Evolutionary conservation across 2,329 filamentous ascomycete genomes (phyloP).

Genomic region (Ascochyta clinopodiicola): DNA sequence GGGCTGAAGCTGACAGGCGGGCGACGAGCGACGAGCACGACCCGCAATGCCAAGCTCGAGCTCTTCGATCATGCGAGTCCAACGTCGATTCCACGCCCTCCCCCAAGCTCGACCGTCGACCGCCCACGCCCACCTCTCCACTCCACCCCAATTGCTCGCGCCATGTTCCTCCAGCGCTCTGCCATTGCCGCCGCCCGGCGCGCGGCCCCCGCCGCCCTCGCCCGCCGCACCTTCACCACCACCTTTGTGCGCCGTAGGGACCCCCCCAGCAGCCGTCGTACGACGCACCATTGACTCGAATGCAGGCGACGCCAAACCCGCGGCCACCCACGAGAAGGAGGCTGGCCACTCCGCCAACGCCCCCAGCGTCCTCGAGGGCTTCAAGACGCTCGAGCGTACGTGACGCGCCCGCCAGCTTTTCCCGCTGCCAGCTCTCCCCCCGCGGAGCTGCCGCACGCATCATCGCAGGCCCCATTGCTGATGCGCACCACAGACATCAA

Average conservation of each 20-base stretch:
- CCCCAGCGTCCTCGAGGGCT: constrained; percentile 38
- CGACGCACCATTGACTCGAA: constrained; percentile 39
- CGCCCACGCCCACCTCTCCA: constrained; percentile 41
- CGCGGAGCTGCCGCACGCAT: constrained; percentile 2
- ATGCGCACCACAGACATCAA: constrained; percentile 74
- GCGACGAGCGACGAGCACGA: constrained; percentile 13
- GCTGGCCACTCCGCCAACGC: constrained; percentile 35
- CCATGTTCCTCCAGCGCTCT: constrained; percentile 59
- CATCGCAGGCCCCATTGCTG: constrained; percentile 34
- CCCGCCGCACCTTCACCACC: constrained; percentile 56
- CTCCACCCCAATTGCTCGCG: constrained; percentile 44
- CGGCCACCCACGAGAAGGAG: constrained; percentile 48
- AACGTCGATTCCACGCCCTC: constrained; percentile 32
- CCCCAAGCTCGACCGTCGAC: constrained; percentile 37
- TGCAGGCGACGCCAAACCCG: constrained; percentile 40
- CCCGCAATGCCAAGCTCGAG: constrained; percentile 25
- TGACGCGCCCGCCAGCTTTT: constrained; percentile 23
- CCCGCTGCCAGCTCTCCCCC: constrained; percentile 20
- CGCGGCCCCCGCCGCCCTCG: constrained; percentile 50
- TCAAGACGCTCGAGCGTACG: constrained; percentile 57
- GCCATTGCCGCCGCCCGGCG: constrained; percentile 56
- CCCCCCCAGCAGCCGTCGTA: constrained; percentile 37
- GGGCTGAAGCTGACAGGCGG: not conserved
- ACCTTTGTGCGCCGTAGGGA: constrained; percentile 56
- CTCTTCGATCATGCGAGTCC: constrained; percentile 26